phyloP scores from a whole-genome alignment of 768 basidiomycete species.

The Boletus eberwhitei region DNA sequence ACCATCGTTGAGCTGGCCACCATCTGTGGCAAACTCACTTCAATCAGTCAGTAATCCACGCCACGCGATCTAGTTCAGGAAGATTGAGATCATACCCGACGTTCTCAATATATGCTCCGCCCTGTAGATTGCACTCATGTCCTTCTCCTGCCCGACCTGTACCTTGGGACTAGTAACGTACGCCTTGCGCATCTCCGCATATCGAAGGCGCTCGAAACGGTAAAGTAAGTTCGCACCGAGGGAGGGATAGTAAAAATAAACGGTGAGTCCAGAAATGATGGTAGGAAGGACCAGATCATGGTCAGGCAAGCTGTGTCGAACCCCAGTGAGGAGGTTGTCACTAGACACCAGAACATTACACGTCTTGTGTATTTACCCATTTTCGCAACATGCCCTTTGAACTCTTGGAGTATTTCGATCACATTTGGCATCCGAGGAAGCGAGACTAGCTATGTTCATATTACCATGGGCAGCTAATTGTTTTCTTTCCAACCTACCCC shows the following conservation, averaged over 20 bases:
- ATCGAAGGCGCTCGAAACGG: conserved; percentile 90
- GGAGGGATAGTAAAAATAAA: conserved; percentile 92
- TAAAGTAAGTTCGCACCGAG: conserved; percentile 89
- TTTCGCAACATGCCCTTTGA: conserved; percentile 58
- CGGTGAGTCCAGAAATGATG: conserved; percentile 76
- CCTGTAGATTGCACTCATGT: conserved; percentile 90
- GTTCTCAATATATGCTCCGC: conserved; percentile 91
- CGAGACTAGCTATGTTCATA: conserved; percentile 64
- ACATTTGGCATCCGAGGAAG: conserved; percentile 82
- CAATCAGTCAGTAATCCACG: conserved; percentile 9
- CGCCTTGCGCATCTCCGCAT: conserved; percentile 69
- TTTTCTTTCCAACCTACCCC: background rate
- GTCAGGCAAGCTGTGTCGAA: conserved; percentile 54
- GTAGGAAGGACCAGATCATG: conserved; percentile 71
- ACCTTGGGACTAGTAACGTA: conserved; percentile 75
- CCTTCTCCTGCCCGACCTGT: conserved; percentile 63
- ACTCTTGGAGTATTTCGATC: conserved; percentile 71
- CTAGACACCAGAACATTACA: conserved; percentile 15
- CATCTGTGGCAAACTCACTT: conserved; percentile 91
- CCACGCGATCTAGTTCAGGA: background rate
- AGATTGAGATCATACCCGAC: conserved; percentile 61
- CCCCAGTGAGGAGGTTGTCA: background rate
- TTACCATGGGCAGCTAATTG: background rate
- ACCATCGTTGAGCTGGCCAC: conserved; percentile 85
- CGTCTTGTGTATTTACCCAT: conserved; percentile 48